These are phyloP conservation scores for Boletus sp. DNA, from an alignment of 768 basidiomycete genomes.

Conservation along the genomic window DNA sequence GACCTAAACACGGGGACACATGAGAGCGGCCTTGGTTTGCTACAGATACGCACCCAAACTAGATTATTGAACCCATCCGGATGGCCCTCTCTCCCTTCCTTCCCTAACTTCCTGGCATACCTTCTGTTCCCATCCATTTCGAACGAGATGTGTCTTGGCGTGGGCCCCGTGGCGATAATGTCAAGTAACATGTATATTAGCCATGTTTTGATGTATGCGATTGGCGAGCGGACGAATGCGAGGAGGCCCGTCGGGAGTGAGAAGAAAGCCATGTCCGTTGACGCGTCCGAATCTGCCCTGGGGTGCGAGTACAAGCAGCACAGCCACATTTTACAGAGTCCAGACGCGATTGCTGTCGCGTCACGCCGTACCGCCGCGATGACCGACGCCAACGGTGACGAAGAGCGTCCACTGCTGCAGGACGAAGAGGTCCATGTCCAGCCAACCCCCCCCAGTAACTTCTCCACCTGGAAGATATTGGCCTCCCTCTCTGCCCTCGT, in stretches of 20 bases:
- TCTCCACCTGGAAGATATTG: slow-evolving; percentile 9
- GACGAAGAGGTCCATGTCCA: slow-evolving; percentile 10
- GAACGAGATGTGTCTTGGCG: slow-evolving; percentile 89
- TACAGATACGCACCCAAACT: slow-evolving; percentile 56
- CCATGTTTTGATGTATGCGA: slow-evolving; percentile 22
- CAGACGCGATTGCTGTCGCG: no score
- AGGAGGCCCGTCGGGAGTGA: neutral
- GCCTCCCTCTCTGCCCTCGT: slow-evolving; percentile 11
- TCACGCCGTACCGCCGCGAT: neutral
- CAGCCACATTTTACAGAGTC: slow-evolving; percentile 20
- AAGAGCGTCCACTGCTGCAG: slow-evolving; percentile 26
- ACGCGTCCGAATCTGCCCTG: neutral
- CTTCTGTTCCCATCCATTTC: slow-evolving; percentile 97
- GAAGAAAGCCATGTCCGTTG: neutral
- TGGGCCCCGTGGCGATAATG: slow-evolving; percentile 75
- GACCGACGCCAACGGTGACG: slow-evolving; percentile 13
- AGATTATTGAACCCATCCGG: slow-evolving; percentile 78
- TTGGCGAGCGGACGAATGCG: slow-evolving; percentile 6
- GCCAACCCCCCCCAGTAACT: neutral
- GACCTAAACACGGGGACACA: slow-evolving; percentile 45
- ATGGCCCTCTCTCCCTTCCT: slow-evolving; percentile 76
- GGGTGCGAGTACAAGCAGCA: neutral
- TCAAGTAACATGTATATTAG: slow-evolving; percentile 48
- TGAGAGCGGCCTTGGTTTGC: neutral
- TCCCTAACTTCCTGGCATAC: slow-evolving; percentile 70